Percentiles rank a stretch among this genome's conserved stretches.
Conservation (phyloP, 805 yeast species). For the Saccharomyces paradoxus region DNA sequence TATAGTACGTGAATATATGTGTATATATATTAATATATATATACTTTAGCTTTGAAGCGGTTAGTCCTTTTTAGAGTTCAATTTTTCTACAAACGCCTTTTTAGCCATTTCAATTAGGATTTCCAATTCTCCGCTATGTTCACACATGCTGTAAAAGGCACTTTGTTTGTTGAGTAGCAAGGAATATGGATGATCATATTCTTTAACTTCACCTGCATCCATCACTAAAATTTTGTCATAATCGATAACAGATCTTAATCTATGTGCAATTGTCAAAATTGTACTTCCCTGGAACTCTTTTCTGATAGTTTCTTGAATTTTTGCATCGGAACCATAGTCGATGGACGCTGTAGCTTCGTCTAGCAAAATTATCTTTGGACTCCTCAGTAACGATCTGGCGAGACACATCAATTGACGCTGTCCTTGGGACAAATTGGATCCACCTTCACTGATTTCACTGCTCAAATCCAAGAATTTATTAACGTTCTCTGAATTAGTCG, state of each 20-base stretch:
- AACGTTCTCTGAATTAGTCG: constrained; percentile 39
- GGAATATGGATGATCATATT: constrained; percentile 58
- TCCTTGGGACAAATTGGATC: constrained; percentile 69
- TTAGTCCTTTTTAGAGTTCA: constrained; percentile 7
- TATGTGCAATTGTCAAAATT: constrained; percentile 71
- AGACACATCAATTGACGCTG: constrained; percentile 71
- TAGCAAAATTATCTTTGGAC: constrained; percentile 61
- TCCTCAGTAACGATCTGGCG: constrained; percentile 55
- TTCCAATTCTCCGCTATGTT: constrained; percentile 80
- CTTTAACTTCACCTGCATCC: constrained; percentile 64
- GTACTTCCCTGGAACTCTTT: constrained; percentile 61
- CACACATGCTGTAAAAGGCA: constrained; percentile 59
- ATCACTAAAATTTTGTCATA: constrained; percentile 69
- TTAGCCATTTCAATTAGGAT: constrained; percentile 59
- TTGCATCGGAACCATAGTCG: constrained; percentile 68
- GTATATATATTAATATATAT: neutral
- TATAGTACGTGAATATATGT: neutral
- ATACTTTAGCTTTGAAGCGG: neutral
- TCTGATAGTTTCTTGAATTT: constrained; percentile 65
- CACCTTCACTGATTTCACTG: constrained; percentile 56
- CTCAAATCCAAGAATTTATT: constrained; percentile 58
- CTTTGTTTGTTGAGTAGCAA: constrained; percentile 42
- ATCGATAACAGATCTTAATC: constrained; percentile 69
- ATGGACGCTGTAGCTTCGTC: constrained; percentile 81
- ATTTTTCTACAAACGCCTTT: constrained; percentile 37